Evolutionary conservation across 2,329 filamentous ascomycete species (phyloP), one percentile per base, ranked within the genome.

Genomic region (Diplodia seriata): DNA sequence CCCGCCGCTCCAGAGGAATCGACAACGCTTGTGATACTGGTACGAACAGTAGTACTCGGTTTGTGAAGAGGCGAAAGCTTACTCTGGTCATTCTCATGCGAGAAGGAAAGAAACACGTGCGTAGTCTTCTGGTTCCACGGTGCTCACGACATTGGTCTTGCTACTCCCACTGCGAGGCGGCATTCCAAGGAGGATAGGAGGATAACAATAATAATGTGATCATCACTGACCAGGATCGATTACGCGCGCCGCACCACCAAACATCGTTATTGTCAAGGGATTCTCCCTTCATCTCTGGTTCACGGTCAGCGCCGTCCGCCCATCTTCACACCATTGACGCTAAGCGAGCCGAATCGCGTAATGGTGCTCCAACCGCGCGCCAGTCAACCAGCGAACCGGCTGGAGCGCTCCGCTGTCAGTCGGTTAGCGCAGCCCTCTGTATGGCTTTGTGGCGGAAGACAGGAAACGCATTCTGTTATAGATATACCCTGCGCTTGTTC

Each of bases 1-100:
- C 56, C 55, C 36, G 36, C 43, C 36, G 56, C 56, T 59, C 43
- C 38, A 40, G 6, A n/a, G 56, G 7, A 20, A 47, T 31, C 23
- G 20, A 26, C 23, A 38, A 14, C 23, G 23, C 56, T 12, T 14
- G 33, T 20, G 33, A 14, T 12, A 18, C 31, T 15, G 8, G 26
- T 33, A 14, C 5, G 33, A 33, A 6, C 31, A 33, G 36, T 11
- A 26, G 36, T 11, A 26, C 12, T 38, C 29, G 50, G 26, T 14
- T 40, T 11, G 29, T 56, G 54, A n/a, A 56, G n/a, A 23, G 11
- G 11, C 14, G 11, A 4, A 20, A 11, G 6, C 55, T 55, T 23
- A 18, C 29, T 47, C 56, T 29, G 55, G 55, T 18, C 23, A 26
- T 26, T 26, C 23, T 26, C 23, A 26, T 26, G 23, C 40, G 31